Conservation (phyloP, 2,329 filamentous ascomycete genomes). For the Endocalyx cinctus region DNA sequence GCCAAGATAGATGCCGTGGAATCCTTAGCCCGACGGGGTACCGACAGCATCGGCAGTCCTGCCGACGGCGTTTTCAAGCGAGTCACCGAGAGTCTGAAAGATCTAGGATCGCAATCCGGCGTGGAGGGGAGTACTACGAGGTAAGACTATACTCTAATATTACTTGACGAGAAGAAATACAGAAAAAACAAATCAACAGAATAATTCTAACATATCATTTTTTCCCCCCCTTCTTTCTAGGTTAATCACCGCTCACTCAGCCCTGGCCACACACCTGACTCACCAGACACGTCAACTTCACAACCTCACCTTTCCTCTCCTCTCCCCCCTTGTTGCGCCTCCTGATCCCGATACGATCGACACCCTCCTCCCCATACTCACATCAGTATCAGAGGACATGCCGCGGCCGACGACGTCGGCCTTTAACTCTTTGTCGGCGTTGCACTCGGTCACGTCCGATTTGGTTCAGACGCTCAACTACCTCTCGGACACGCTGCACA, state of each 20-base stretch:
- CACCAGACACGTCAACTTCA: constrained; percentile 74
- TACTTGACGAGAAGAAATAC: no score
- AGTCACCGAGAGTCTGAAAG: constrained; percentile 64
- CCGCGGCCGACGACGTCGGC: constrained; percentile 59
- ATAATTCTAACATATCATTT: no score
- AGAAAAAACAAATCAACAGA: no score
- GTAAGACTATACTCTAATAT: constrained; percentile 36
- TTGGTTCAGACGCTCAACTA: constrained; percentile 77
- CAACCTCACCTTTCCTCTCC: constrained; percentile 64
- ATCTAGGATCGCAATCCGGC: constrained; percentile 67
- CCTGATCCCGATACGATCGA: constrained; percentile 63
- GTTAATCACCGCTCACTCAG: constrained; percentile 70
- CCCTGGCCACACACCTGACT: constrained; percentile 67
- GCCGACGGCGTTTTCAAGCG: constrained; percentile 63
- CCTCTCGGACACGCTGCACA: constrained; percentile 86
- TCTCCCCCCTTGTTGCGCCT: constrained; percentile 62
- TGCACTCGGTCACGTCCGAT: constrained; percentile 68
- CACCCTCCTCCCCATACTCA: constrained; percentile 62
- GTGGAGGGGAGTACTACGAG: constrained; percentile 69
- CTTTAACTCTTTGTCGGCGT: constrained; percentile 60
- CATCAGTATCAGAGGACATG: constrained; percentile 61
- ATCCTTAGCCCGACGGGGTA: constrained; percentile 60
- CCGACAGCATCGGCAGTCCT: constrained; percentile 61
- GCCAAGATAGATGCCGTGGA: constrained; percentile 70
- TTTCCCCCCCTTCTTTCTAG: constrained; percentile 35